Base-by-base conservation (phyloP, 805 yeast species). In the Candida oleophila region DNA sequence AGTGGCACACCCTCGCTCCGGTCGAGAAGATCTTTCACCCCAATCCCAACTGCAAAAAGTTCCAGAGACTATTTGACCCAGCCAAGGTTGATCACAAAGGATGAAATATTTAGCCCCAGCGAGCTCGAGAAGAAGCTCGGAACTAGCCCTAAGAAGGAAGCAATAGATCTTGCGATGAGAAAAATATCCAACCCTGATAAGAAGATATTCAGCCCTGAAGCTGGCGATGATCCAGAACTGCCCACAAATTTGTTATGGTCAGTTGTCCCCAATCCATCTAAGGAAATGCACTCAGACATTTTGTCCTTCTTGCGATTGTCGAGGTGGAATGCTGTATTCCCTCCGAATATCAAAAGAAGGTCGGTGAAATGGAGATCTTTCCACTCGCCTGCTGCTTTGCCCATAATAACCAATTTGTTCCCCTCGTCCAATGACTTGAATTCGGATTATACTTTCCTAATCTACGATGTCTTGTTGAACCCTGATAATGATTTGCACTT, bases 371-470 rank as follows among this genome's bases (percentile, higher is more conserved):
- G 99, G 99, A 80, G 89, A 44, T 91, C 98, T 0, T 74, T 95
- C 44, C 85, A 90, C 12, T 82, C 97, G 0, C 99, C 99, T 0
- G 97, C 98, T 0, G 85, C 96, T 4, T 70, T 94, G 21, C 99
- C 99, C 0, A 70, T 88, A 0, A 82, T 89, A 2, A 82, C 95
- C 0, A 80, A 86, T 1, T 74, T 85, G 8, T 91, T 91, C 56
- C 97, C 98, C 0, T 64, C 84, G 0, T 67, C 74, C 11, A 71
- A 73, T 3, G 90, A 88, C 47, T 83, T 91, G 60, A 81, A 84
- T 41, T 74, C 75, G 3, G 83, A 87, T 50, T 92, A 83, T 63
- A 81, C 87, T 1, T 84, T 89, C 55, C 87, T 91, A 55, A 83
- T 85, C n/a, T 95, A 94, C 60, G 87, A 87, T 21, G 85, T 90